Percentiles rank a stretch among this genome's conserved stretches.
Conservation (phyloP, 805 yeast species). For the Clavispora asparagi region DNA sequence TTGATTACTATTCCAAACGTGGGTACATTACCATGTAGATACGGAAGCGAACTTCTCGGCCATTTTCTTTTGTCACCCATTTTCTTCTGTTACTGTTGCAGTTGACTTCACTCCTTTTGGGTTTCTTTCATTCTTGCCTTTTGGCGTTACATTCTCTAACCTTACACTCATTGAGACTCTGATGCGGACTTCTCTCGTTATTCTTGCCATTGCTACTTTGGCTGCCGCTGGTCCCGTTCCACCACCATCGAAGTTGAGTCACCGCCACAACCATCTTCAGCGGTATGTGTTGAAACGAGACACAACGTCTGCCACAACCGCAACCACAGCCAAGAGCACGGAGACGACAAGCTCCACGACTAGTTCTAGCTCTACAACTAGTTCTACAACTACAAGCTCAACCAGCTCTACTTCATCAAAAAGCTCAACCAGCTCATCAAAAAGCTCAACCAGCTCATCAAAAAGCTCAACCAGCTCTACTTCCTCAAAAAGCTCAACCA, state of each 20-base stretch:
- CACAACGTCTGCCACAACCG: not conserved
- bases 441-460: not conserved
- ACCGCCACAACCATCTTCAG: not conserved
- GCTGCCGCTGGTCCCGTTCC: not conserved
- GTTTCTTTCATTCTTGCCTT: not conserved
- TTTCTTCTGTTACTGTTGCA: not conserved
- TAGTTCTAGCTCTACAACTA: not conserved
- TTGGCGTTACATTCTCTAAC: not conserved
- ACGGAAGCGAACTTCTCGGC: not conserved
- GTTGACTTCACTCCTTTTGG: not conserved
- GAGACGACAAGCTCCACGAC: not conserved
- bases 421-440: not conserved
- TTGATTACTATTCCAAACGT: not conserved
- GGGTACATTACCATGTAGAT: not conserved
- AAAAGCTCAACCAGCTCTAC: not conserved
- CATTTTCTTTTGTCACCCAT: not conserved
- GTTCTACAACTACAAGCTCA: not conserved
- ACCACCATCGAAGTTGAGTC: not conserved
- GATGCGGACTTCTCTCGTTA: not conserved
- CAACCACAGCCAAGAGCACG: not conserved
- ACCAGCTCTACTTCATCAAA: not conserved
- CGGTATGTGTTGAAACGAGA: not conserved
- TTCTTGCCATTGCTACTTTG: not conserved
- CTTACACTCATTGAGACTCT: no score
- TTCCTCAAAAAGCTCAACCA: not conserved